Percentiles rank a stretch among this genome's conserved stretches.
phyloP scores from a whole-genome alignment of 306 rosid genomes.

The Rubus parviflorus region DNA sequence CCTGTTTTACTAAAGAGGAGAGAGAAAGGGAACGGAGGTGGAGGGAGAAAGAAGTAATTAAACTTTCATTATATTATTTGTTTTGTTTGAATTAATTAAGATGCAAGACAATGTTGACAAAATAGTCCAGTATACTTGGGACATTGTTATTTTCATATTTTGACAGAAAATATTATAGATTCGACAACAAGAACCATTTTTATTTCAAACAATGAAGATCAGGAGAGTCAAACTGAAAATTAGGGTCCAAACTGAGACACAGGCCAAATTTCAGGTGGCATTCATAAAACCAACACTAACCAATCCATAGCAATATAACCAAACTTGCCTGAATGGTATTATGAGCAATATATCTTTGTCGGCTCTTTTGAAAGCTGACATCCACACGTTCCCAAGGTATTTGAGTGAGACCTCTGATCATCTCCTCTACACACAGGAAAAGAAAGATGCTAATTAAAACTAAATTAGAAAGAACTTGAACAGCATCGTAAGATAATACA shows the following conservation, averaged over 20 bases:
- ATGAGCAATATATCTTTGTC: constrained; percentile 82
- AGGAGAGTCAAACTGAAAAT: background rate
- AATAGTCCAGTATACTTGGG: background rate
- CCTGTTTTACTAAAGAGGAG: too few species aligned
- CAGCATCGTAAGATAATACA: background rate
- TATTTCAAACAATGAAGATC: background rate
- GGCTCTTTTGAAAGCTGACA: constrained; percentile 86
- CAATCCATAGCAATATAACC: constrained; percentile 2
- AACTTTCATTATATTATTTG: too few species aligned
- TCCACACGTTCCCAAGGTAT: constrained; percentile 96
- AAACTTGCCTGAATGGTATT: constrained; percentile 86
- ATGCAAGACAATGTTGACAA: too few species aligned
- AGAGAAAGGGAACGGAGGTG: too few species aligned
- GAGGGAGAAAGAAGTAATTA: too few species aligned
- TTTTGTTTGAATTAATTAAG: too few species aligned
- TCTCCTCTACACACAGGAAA: constrained; percentile 55
- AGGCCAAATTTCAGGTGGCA: background rate
- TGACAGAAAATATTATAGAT: background rate
- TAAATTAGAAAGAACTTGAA: constrained; percentile 11
- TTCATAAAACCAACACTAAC: background rate
- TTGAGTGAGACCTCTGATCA: constrained; percentile 85
- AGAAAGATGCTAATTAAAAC: constrained; percentile 16
- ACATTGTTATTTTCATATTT: background rate
- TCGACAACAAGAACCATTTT: background rate
- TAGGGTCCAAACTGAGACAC: background rate